Evolutionary conservation across 1,139 yeast species (phyloP).

Genomic region (Blastobotrys ciferrii): DNA sequence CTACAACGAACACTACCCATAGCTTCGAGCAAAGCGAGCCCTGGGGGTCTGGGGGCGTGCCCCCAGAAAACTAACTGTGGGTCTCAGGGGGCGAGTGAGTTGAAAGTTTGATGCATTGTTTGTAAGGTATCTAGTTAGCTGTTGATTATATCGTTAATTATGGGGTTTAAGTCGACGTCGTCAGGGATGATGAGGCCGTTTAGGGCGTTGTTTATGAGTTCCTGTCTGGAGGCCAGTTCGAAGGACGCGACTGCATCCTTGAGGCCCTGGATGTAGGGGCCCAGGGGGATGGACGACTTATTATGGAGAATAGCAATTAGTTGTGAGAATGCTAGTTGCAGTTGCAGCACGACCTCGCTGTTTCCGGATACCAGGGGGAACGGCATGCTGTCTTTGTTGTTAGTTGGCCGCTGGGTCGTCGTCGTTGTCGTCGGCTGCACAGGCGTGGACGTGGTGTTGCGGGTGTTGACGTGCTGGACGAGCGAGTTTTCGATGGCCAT

Average conservation of each 20-base stretch:
- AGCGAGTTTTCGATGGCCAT: slow-evolving; percentile 26
- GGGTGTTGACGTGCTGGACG: slow-evolving; percentile 24
- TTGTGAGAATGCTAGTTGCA: slow-evolving; percentile 28
- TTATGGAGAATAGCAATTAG: slow-evolving; percentile 29
- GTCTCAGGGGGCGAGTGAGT: too few species aligned
- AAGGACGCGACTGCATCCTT: slow-evolving; percentile 24
- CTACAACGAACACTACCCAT: too few species aligned
- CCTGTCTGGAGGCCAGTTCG: slow-evolving; percentile 13
- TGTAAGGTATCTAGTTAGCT: slow-evolving; percentile 3
- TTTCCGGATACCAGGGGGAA: slow-evolving; percentile 1
- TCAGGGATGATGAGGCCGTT: slow-evolving; percentile 28
- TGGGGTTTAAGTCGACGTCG: slow-evolving; percentile 30
- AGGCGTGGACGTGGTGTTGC: slow-evolving; percentile 4
- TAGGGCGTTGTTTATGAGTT: slow-evolving; percentile 29
- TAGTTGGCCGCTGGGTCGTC: too few species aligned
- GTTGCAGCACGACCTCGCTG: slow-evolving; percentile 20
- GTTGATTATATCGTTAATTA: slow-evolving; percentile 26
- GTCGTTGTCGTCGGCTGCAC: background rate
- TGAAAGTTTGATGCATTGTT: too few species aligned
- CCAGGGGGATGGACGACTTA: slow-evolving; percentile 22
- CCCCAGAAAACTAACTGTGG: too few species aligned
- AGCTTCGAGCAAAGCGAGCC: too few species aligned
- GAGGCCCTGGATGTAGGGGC: slow-evolving; percentile 28
- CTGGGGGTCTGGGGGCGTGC: too few species aligned
- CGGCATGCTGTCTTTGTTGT: background rate